Base-by-base conservation (phyloP, 2,329 filamentous ascomycete species). In the Endoconidiophora laricicola region DNA sequence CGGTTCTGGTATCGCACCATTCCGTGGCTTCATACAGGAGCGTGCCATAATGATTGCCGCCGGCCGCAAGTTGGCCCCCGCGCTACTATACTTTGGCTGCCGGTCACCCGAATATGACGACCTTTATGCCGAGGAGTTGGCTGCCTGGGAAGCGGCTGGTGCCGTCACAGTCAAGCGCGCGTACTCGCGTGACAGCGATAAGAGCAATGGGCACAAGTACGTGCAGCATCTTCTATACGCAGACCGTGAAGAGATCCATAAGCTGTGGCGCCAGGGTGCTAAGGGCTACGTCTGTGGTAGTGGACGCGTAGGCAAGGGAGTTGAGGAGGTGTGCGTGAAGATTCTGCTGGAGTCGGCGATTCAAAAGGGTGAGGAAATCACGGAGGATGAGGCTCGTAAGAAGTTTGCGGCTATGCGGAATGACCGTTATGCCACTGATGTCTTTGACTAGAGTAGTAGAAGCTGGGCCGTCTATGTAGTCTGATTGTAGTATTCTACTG, bases 221-320 rank as follows among this genome's bases (percentile, higher is more conserved):
- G 69, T 73, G 10, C 69, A 72, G 60, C 64, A 73, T 43, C 58
- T 66, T 4, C 52, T 73, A 46, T 60, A 56, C 7, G 60, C 58
- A 3, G 62, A 69, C 48, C 55, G 60, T 4, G 58, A 63, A 2
- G 63, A 67, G 37, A 54, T 69, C 2, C 54, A 58, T 12, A 55
- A 60, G 22, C 57, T 70, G 18, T 72, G 68, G 67, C 52, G 61
- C 4, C 54, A 59, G 6, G 69, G 66, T 3, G 69, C 78, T 0
- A 72, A 73, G 57, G 63, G 81, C 0, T 85, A 75, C 57, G 71
- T 83, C 2, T 86, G 81, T 59, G 81, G 81, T 3, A 76, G 73
- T 41, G 64, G 67, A 3, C 64, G 63, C 12, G 64, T 78, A 1
- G 71, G 70, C 18, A 66, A 69, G 47, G 71, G 63, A 0, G 64